Evolutionary conservation across 2,329 filamentous ascomycete genomes (phyloP).

Genomic region (Simplicillium sp.): DNA sequence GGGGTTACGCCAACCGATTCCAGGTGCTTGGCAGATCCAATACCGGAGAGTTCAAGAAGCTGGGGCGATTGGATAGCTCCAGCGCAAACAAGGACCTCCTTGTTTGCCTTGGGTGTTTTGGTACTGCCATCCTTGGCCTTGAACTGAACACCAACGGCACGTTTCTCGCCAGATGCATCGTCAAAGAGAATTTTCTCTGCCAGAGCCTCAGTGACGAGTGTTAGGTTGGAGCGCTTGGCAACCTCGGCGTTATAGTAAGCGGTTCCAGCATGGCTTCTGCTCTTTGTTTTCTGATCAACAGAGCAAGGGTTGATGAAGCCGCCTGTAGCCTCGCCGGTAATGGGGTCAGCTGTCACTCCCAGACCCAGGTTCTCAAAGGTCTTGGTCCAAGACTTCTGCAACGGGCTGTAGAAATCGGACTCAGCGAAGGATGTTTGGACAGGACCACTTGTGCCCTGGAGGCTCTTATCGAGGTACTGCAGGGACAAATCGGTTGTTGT

Average conservation of each 20-base stretch:
- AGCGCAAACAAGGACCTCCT: conserved; percentile 35
- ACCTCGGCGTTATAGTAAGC: conserved; percentile 9
- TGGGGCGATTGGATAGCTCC: conserved; percentile 34
- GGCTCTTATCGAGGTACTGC: conserved; percentile 20
- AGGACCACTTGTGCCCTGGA: conserved; percentile 6
- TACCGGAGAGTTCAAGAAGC: conserved; percentile 32
- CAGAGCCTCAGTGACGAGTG: conserved; percentile 9
- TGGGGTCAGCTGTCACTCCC: conserved; percentile 5
- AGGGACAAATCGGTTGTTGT: conserved; percentile 10
- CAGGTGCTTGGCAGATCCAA: conserved; percentile 29
- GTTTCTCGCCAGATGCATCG: conserved; percentile 2
- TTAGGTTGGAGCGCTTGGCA: conserved; percentile 8
- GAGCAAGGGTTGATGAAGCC: conserved; percentile 13
- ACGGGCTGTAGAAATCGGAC: conserved; percentile 7
- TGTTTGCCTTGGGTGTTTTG: conserved; percentile 19
- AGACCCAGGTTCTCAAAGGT: conserved; percentile 9
- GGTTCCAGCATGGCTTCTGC: conserved; percentile 10
- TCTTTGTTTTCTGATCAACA: conserved; percentile 16
- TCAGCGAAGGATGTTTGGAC: conserved; percentile 11
- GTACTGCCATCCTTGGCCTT: conserved; percentile 4
- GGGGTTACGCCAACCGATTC: conserved; percentile 18
- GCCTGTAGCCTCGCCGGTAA: conserved; percentile 8
- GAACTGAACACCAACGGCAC: conserved; percentile 10
- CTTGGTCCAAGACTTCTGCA: conserved; percentile 9
- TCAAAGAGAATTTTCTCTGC: conserved; percentile 10